Evolutionary conservation across 2,329 filamentous ascomycete genomes (phyloP).

Genomic region (Davidsoniella australis): DNA sequence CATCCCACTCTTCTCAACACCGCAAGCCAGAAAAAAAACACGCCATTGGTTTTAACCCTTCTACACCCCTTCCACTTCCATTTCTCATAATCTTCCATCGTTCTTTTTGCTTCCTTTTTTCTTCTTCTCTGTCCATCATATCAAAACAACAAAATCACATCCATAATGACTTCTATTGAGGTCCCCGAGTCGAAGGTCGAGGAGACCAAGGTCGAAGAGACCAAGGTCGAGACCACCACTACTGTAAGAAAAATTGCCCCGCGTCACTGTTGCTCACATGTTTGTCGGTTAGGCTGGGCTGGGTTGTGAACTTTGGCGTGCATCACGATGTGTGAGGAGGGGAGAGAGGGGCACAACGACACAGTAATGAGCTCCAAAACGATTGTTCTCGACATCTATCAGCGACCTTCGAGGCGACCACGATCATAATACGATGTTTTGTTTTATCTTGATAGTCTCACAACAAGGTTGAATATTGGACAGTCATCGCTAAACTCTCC

Average conservation of each 20-base stretch:
- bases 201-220: slow-evolving; percentile 15
- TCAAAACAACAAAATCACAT: neutral
- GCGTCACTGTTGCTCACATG: slow-evolving; percentile 11
- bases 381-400: no score
- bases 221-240: slow-evolving; percentile 16
- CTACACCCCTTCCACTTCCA: neutral
- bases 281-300: no score
- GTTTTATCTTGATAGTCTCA: no score
- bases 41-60: no score
- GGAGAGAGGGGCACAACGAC: no score
- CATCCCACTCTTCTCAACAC: neutral
- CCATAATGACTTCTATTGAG: slow-evolving; percentile 32
- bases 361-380: no score
- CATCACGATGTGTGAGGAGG: no score
- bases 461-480: no score
- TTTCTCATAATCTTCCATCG: neutral
- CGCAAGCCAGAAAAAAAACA: neutral
- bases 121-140: neutral
- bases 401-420: no score
- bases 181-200: slow-evolving; percentile 28
- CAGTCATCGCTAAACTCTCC: no score
- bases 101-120: neutral
- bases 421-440: no score
- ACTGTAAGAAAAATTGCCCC: slow-evolving; percentile 15
- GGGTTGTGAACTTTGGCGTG: no score